A percentile compares a stretch with the other conserved stretches of the same genome.
Evolutionary conservation across 2,329 filamentous ascomycete species (phyloP).

Genomic region (Ceratocystis huliohia): DNA sequence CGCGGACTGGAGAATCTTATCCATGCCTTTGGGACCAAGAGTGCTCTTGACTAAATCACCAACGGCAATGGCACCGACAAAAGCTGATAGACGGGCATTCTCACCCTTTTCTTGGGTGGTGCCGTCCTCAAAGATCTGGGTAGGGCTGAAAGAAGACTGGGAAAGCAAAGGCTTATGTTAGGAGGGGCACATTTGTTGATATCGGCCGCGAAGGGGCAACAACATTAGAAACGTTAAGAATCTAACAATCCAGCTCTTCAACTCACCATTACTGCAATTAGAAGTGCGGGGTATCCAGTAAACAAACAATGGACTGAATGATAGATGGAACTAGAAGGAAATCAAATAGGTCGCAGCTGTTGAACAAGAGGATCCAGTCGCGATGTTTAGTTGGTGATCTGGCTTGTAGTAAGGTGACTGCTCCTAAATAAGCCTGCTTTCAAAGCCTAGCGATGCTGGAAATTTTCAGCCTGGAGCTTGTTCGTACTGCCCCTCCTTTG

Average conservation of each 20-base stretch:
- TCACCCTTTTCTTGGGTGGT: slow-evolving; percentile 97
- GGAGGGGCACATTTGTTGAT: slow-evolving; percentile 17
- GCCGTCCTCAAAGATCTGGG: slow-evolving; percentile 95
- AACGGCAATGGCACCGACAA: slow-evolving; percentile 95
- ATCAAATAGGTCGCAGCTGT: slow-evolving; percentile 11
- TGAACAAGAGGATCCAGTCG: slow-evolving; percentile 16
- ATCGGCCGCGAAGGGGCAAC: not conserved
- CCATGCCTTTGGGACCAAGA: slow-evolving; percentile 94
- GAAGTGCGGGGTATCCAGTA: slow-evolving; percentile 12
- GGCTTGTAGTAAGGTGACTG: slow-evolving; percentile 15
- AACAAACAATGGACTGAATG: slow-evolving; percentile 1
- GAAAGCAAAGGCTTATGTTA: slow-evolving; percentile 8
- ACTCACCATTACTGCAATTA: slow-evolving; percentile 20
- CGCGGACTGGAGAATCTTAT: slow-evolving; percentile 95
- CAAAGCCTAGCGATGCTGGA: slow-evolving; percentile 15
- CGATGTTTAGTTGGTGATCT: slow-evolving; percentile 17
- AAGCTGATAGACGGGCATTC: slow-evolving; percentile 96
- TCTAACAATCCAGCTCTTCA: not conserved
- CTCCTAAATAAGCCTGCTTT: slow-evolving; percentile 14
- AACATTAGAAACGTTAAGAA: not conserved
- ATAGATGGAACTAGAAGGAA: slow-evolving; percentile 1
- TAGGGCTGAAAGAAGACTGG: slow-evolving; percentile 60
- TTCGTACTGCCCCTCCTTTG: slow-evolving; percentile 11
- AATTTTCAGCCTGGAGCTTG: slow-evolving; percentile 20
- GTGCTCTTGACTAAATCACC: slow-evolving; percentile 97